These are phyloP conservation scores for Glomus cerebriforme DNA, from an alignment of 192 early-diverging fungal species.

Conservation along the genomic window DNA sequence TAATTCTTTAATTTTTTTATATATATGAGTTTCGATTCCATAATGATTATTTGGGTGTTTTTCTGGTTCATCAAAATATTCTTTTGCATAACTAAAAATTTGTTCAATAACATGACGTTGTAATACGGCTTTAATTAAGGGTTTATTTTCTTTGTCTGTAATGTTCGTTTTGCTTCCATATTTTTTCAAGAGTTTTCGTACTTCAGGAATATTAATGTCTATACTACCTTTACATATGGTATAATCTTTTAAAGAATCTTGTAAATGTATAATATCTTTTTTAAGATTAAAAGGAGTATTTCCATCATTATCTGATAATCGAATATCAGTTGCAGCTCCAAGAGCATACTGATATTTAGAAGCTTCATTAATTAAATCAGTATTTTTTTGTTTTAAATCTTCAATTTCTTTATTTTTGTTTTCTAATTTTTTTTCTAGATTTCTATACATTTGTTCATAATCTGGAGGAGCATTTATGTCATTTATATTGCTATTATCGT, in stretches of 20 bases:
- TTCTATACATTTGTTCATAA: no score
- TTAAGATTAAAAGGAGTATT: slow-evolving; percentile 17
- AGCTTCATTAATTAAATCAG: neutral
- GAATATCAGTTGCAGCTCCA: slow-evolving; percentile 12
- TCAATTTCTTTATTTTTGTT: neutral
- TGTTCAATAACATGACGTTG: slow-evolving; percentile 15
- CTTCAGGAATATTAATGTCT: neutral
- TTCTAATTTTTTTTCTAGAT: no score
- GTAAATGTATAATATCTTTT: neutral
- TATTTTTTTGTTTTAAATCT: neutral
- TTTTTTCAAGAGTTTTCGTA: slow-evolving; percentile 7
- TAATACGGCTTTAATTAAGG: slow-evolving; percentile 8
- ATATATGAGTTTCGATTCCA: neutral
- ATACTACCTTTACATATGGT: neutral
- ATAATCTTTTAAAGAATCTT: slow-evolving; percentile 5
- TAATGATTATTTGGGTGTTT: neutral
- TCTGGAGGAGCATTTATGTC: no score
- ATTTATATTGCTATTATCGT: no score
- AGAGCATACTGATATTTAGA: slow-evolving; percentile 25
- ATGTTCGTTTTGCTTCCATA: neutral
- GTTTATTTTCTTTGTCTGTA: neutral
- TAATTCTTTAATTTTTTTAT: neutral
- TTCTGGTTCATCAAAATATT: neutral
- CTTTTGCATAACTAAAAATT: neutral
- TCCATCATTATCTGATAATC: slow-evolving; percentile 21